Evolutionary conservation across 306 rosid genomes (phyloP).

Genomic region (Oxytropis ochrocephala): DNA sequence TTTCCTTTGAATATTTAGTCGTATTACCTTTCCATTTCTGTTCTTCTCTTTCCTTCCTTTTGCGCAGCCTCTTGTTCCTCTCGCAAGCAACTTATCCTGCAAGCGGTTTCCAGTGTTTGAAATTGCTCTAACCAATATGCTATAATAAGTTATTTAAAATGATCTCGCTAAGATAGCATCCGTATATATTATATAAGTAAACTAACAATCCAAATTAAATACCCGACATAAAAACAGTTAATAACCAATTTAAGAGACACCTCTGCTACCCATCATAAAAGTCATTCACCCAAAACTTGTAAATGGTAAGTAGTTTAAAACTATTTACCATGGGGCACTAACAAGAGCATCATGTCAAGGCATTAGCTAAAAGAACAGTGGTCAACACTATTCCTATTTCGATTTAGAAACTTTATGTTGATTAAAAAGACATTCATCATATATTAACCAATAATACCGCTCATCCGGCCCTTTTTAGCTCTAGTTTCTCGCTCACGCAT

Average conservation of each 20-base stretch:
- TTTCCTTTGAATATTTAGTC: conserved; percentile 77
- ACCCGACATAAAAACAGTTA: background rate
- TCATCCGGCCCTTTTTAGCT: conserved; percentile 79
- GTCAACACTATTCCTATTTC: too few species aligned
- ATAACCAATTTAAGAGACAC: background rate
- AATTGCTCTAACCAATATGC: background rate
- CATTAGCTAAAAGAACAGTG: too few species aligned
- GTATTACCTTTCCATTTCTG: too few species aligned
- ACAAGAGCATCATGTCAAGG: too few species aligned
- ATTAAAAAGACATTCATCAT: background rate
- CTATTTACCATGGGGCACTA: background rate
- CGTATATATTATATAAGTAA: background rate
- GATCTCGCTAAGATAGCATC: background rate
- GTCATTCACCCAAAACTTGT: conserved; percentile 11
- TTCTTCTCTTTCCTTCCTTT: too few species aligned
- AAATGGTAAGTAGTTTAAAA: background rate
- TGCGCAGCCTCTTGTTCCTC: too few species aligned
- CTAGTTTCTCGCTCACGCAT: conserved; percentile 67
- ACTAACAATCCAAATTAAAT: background rate
- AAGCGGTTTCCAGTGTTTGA: too few species aligned
- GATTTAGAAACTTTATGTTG: background rate
- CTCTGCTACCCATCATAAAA: background rate
- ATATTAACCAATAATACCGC: conserved; percentile 43
- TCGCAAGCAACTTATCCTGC: too few species aligned
- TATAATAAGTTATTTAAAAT: background rate